Evolutionary conservation across 2,329 filamentous ascomycete species (phyloP), one percentile per base, ranked within the genome.

Genomic region (Aspergillus ruber): DNA sequence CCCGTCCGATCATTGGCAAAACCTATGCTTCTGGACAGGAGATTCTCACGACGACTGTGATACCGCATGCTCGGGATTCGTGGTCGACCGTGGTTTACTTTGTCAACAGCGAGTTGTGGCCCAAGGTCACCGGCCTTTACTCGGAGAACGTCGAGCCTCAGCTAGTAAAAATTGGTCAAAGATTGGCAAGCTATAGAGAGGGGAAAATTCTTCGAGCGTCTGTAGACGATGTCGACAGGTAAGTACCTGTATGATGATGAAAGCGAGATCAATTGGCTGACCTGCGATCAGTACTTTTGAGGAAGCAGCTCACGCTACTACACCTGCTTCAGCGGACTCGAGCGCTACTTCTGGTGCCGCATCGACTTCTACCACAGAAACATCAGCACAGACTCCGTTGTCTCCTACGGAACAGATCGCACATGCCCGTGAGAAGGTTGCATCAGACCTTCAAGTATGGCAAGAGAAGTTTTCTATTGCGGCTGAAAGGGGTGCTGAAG

Each of bases 121-220:
- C 91, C 2, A 84, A 86, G 54, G 53, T 96, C 9, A 82, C 86
- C 21, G 78, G 86, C 12, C 72, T 96, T 4, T 97, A 97, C 62
- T 81, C 84, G 9, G 84, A 95, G 62, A 95, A 95, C 58, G 90
- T 98, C 3, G 90, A 97, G 71, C 94, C 94, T 12, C 94, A 98
- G 68, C 78, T 98, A 12, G 81, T 91, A 48, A 88, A 90, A 59
- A 97, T 98, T 60, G 88, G 88, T 10, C 86, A 96, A 71, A 84
- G 90, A 41, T 79, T 98, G 9, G 90, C 90, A 36, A 74, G 72
- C 52, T 77, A 77, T 49, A 69, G 76, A 18, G 76, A 80, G 57
- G 81, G 81, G 17, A 81, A 80, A 63, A 83, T 81, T 56, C 57
- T 85, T 18, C 77, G 83, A 55, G 77, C 80, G 32, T 78, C 74